Evolutionary conservation across 164 flowering plant genomes (phyloP), one percentile per base, ranked within the genome.

Genomic region (Liriodendron chinense): DNA sequence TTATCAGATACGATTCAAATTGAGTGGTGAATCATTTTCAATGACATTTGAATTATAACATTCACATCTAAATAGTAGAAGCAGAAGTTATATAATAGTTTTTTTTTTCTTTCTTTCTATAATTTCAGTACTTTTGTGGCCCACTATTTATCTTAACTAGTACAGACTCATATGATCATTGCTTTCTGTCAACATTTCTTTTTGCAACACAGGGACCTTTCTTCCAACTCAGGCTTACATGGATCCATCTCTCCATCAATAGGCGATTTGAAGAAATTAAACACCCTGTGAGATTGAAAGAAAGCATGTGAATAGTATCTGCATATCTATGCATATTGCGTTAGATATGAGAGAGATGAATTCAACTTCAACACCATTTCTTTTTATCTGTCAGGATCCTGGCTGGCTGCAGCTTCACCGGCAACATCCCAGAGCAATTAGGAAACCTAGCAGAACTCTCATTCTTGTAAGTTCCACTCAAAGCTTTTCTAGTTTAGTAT

Each of bases 331-430:
- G 7, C 14, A 25, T 5, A 66, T 66, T 66, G 1, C 13, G 4
- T 66, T 25, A 26, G 10, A 2, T 8, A 65, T 65, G 68, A 1
- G 14, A 65, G 47, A 28, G 26, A 26, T 14, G 20, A 18, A 26
- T 6, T 66, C 25, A 65, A 24, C 9, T 62, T 65, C 16, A 65
- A 65, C 10, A 2, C 23, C 5, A 20, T 25, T 47, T 74, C 47
- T 65, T 26, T 74, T 12, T 74, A 34, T 23, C 69, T 28, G n/a
- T 49, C 90, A 94, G 98, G 81, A 91, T 90, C 77, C 83, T 96
- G 6, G 90, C 90, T 28, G 97, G 95, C 23, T 94, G 98, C 74
- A 43, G 94, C 85, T 93, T 96, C 85, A 86, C 77, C 71, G 98
- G 94, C 34, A 77, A 9, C 49, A 90, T 96, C 69, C 99, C 98